Evolutionary conservation across 2,329 filamentous ascomycete genomes (phyloP).

Genomic region (Pseudogymnoascus sp.): DNA sequence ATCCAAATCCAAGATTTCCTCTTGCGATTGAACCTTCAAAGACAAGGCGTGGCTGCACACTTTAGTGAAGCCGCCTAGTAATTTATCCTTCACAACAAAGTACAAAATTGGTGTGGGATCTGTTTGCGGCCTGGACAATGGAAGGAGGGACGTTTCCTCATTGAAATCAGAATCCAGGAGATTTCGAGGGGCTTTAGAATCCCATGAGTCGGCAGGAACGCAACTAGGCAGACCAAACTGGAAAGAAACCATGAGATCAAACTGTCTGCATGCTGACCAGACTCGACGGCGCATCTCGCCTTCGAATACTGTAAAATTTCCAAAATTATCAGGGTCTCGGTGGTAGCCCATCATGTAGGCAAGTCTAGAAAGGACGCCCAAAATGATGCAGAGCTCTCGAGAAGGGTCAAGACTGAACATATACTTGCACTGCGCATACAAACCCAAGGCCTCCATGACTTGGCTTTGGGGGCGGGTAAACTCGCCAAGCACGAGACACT

Average conservation of each 20-base stretch:
- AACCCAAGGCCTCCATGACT: constrained; percentile 19
- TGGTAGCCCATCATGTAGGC: constrained; percentile 28
- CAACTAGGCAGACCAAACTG: constrained; percentile 27
- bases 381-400: constrained; percentile 22
- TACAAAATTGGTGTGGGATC: constrained; percentile 25
- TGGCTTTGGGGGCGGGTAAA: constrained; percentile 22
- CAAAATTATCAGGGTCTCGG: constrained; percentile 19
- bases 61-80: constrained; percentile 25
- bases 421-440: constrained; percentile 24
- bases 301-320: constrained; percentile 23
- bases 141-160: constrained; percentile 20
- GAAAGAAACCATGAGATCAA: constrained; percentile 27
- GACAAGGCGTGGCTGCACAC: constrained; percentile 27
- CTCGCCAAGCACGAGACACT: constrained; percentile 23
- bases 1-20: constrained; percentile 19
- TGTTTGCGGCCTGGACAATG: constrained; percentile 20
- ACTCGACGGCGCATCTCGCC: constrained; percentile 26
- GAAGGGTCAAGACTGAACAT: constrained; percentile 23
- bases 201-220: constrained; percentile 20
- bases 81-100: constrained; percentile 29
- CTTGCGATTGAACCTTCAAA: constrained; percentile 21
- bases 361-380: constrained; percentile 23
- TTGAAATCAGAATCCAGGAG: constrained; percentile 27
- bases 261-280: constrained; percentile 24
- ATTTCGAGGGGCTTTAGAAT: constrained; percentile 24